phyloP scores from a whole-genome alignment of 805 yeast species.

The Monosporozyma yasuniensis region DNA sequence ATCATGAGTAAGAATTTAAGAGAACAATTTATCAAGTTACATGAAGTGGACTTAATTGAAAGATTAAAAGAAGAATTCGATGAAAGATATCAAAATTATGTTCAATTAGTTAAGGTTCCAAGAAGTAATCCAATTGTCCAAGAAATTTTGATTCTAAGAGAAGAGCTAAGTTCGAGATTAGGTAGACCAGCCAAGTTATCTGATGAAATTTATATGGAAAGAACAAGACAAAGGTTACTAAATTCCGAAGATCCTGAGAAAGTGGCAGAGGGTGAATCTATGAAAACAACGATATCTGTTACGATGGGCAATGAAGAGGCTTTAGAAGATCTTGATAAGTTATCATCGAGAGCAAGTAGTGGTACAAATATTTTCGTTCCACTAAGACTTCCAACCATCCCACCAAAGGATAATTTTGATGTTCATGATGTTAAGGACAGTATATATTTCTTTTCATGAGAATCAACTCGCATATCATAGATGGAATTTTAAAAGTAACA shows the following conservation, averaged over 20 bases:
- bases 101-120: conserved; percentile 51
- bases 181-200: conserved; percentile 52
- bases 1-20: conserved; percentile 62
- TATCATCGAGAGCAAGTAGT: conserved; percentile 2
- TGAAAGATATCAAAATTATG: conserved; percentile 63
- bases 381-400: conserved; percentile 60
- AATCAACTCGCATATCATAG: neutral
- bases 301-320: conserved; percentile 16
- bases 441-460: conserved; percentile 59
- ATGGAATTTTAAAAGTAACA: neutral
- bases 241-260: conserved; percentile 43
- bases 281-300: conserved; percentile 66
- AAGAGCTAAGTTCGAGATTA: conserved; percentile 37
- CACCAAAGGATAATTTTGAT: conserved; percentile 76
- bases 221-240: conserved; percentile 47
- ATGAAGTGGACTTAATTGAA: conserved; percentile 61
- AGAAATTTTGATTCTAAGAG: conserved; percentile 42
- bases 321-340: conserved; percentile 17
- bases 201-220: conserved; percentile 70
- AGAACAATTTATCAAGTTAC: conserved; percentile 70
- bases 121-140: conserved; percentile 42
- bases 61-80: conserved; percentile 72
- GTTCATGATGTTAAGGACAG: conserved; percentile 64
- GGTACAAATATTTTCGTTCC: conserved; percentile 47
- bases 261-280: conserved; percentile 40